These are phyloP conservation scores for Triticum monococcum DNA, from an alignment of 176 grass and related monocot genomes.

Conservation along the genomic window DNA sequence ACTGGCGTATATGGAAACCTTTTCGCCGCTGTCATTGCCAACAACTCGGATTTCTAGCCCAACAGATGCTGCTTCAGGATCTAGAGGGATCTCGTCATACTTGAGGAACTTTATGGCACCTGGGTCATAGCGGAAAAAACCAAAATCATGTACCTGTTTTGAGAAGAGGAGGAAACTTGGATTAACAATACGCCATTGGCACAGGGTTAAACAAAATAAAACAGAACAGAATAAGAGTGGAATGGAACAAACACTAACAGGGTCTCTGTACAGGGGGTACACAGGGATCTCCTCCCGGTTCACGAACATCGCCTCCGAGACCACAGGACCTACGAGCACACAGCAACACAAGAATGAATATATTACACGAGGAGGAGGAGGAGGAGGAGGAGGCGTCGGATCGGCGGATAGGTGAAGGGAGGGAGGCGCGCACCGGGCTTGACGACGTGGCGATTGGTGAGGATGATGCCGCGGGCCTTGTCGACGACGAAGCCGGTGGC, in stretches of 20 bases:
- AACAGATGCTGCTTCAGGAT: constrained; percentile 90
- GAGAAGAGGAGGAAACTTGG: constrained; percentile 4
- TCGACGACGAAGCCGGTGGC: constrained; percentile 99
- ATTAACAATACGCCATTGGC: constrained; percentile 29
- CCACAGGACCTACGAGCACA: constrained; percentile 69
- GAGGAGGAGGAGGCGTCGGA: background rate
- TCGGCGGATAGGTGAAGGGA: background rate
- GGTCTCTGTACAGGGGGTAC: constrained; percentile 88
- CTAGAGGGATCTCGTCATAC: constrained; percentile 85
- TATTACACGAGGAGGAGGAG: background rate
- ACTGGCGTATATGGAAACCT: constrained; percentile 39
- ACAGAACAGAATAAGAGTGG: background rate
- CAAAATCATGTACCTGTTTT: constrained; percentile 99
- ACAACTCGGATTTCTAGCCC: constrained; percentile 98
- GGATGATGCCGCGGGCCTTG: constrained; percentile 82
- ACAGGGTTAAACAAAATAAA: background rate
- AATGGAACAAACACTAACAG: constrained; percentile 56
- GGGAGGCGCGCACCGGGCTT: constrained; percentile 59
- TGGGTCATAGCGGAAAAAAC: constrained; percentile 97
- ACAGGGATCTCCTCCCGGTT: constrained; percentile 96
- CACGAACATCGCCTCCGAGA: constrained; percentile 96
- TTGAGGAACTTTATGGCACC: constrained; percentile 89
- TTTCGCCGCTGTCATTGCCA: constrained; percentile 98
- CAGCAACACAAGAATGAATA: background rate
- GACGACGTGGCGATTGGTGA: constrained; percentile 98